Evolutionary conservation across 306 rosid species (phyloP).

Genomic region (Styphnolobium japonicum): DNA sequence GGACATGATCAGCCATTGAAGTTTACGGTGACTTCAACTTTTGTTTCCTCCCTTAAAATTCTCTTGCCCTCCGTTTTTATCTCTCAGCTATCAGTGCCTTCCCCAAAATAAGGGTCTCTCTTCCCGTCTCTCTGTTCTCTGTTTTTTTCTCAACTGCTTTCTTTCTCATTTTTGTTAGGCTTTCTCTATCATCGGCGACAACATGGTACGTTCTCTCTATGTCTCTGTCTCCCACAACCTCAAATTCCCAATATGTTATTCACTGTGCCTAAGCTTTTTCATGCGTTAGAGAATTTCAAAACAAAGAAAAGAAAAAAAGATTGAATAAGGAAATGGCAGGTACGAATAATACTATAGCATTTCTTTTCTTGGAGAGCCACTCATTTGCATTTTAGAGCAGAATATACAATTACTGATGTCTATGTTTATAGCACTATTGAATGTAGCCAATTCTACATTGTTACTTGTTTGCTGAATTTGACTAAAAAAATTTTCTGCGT

Average conservation of each 20-base stretch:
- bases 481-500: background rate
- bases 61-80: slow-evolving; percentile 40
- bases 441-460: background rate
- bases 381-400: background rate
- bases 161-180: slow-evolving; percentile 33
- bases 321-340: background rate
- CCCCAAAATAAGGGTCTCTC: slow-evolving; percentile 47
- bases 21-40: slow-evolving; percentile 40
- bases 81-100: slow-evolving; percentile 40
- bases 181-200: slow-evolving; percentile 25
- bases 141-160: slow-evolving; percentile 32
- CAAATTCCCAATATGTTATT: background rate
- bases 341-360: background rate
- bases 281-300: background rate
- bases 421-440: background rate
- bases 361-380: background rate
- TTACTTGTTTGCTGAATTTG: background rate
- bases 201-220: slow-evolving; percentile 52
- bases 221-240: background rate
- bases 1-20: slow-evolving; percentile 26
- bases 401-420: background rate
- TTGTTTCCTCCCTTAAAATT: slow-evolving; percentile 46
- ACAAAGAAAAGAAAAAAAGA: too few species aligned
- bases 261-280: background rate
- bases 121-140: slow-evolving; percentile 21